Conservation (phyloP, 2,329 filamentous ascomycete genomes). For the Basipetospora chlamydospora region DNA sequence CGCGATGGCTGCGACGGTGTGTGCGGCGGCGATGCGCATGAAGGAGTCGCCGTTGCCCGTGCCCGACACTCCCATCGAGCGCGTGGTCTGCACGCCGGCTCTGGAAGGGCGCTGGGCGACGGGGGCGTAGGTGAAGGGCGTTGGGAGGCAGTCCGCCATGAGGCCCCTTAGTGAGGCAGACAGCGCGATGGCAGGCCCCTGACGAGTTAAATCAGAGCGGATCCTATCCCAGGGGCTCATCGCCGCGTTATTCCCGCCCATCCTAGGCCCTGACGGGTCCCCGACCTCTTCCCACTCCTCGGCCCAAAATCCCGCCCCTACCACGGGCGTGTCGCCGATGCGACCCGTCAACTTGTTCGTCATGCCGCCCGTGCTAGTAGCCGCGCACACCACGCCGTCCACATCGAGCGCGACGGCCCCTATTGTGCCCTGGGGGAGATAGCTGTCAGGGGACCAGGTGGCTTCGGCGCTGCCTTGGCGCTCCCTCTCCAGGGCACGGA, state of each 20-base stretch:
- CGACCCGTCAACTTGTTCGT: constrained; percentile 81
- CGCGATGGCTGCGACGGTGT: constrained; percentile 59
- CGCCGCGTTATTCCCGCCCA: neutral
- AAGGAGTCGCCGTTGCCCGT: constrained; percentile 88
- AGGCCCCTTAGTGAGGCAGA: constrained; percentile 29
- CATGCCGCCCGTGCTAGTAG: constrained; percentile 58
- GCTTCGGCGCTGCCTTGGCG: constrained; percentile 24
- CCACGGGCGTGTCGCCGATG: constrained; percentile 72
- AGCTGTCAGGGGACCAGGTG: constrained; percentile 47
- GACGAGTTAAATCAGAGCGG: neutral
- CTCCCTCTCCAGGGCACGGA: constrained; percentile 39
- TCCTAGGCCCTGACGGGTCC: constrained; percentile 16
- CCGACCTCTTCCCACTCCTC: constrained; percentile 57
- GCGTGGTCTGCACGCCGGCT: constrained; percentile 19
- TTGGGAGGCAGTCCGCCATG: constrained; percentile 46
- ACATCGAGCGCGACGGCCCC: constrained; percentile 70
- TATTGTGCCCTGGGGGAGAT: constrained; percentile 70
- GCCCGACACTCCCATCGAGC: constrained; percentile 49
- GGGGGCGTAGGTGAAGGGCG: constrained; percentile 26
- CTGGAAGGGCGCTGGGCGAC: constrained; percentile 1
- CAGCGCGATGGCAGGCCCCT: constrained; percentile 17
- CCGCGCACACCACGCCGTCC: constrained; percentile 58
- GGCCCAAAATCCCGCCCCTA: constrained; percentile 82
- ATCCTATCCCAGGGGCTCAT: constrained; percentile 13
- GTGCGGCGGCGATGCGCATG: constrained; percentile 53